These are phyloP conservation scores for Podaxis rugospora DNA, from an alignment of 768 basidiomycete genomes.

Conservation along the genomic window DNA sequence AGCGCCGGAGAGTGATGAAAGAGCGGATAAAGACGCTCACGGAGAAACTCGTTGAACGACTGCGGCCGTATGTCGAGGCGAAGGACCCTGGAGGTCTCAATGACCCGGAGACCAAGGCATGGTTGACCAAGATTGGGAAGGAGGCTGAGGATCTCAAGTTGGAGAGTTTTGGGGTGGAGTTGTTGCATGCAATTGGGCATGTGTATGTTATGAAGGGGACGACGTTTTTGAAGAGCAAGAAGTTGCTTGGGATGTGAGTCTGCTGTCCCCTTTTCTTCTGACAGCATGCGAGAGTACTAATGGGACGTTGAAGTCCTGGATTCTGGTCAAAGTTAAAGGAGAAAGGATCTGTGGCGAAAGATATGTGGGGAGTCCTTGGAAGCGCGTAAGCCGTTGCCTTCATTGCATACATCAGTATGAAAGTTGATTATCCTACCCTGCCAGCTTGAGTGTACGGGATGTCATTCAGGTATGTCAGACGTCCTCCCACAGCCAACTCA, in stretches of 20 bases:
- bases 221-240: constrained; percentile 86
- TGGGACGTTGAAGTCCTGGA: constrained; percentile 52
- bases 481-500: neutral
- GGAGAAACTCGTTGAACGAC: constrained; percentile 75
- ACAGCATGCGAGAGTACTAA: constrained; percentile 5
- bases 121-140: constrained; percentile 67
- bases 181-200: constrained; percentile 84
- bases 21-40: constrained; percentile 72
- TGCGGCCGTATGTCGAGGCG: constrained; percentile 90
- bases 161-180: constrained; percentile 97
- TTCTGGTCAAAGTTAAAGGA: constrained; percentile 95
- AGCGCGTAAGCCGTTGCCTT: constrained; percentile 67
- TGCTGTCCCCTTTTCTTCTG: constrained; percentile 3
- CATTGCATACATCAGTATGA: neutral
- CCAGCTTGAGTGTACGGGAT: constrained; percentile 67
- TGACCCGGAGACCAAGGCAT: constrained; percentile 79
- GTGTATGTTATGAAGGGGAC: constrained; percentile 94
- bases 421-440: constrained; percentile 2
- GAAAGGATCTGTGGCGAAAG: constrained; percentile 89
- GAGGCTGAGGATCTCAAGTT: constrained; percentile 96
- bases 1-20: constrained; percentile 75
- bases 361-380: constrained; percentile 94
- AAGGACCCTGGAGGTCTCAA: constrained; percentile 74
- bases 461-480: constrained; percentile 53
- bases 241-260: constrained; percentile 84